A percentile compares a stretch with the other conserved stretches of the same genome.
These are phyloP conservation scores for Rachicladosporium sp. DNA, from an alignment of 2,329 filamentous ascomycete genomes.

Conservation along the genomic window DNA sequence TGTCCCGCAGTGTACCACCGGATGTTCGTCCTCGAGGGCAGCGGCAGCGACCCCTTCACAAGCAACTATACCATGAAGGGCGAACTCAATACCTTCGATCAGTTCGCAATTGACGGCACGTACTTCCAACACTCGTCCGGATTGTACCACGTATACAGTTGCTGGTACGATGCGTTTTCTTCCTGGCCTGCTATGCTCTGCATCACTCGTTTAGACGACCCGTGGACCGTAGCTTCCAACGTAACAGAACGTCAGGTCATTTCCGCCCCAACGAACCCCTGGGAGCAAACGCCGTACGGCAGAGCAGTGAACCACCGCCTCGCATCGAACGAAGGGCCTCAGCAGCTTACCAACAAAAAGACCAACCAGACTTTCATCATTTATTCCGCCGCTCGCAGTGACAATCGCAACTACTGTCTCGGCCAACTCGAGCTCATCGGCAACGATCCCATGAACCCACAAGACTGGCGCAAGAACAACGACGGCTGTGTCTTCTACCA, in stretches of 20 bases:
- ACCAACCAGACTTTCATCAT: constrained; percentile 39
- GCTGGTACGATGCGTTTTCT: constrained; percentile 32
- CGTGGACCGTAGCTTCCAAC: constrained; percentile 35
- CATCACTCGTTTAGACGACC: constrained; percentile 38
- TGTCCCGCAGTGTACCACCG: constrained; percentile 40
- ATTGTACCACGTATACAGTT: constrained; percentile 31
- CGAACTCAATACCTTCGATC: constrained; percentile 38
- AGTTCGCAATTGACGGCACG: constrained; percentile 43
- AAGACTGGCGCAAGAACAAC: constrained; percentile 37
- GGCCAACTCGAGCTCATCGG: constrained; percentile 39
- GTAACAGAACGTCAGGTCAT: constrained; percentile 37
- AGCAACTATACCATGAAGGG: constrained; percentile 33
- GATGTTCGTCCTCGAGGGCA: constrained; percentile 38
- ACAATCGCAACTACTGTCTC: constrained; percentile 42
- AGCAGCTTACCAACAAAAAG: constrained; percentile 36
- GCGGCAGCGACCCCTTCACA: constrained; percentile 32
- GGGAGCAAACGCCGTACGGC: constrained; percentile 41
- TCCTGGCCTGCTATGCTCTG: constrained; percentile 42
- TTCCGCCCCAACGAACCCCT: constrained; percentile 34
- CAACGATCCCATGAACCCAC: constrained; percentile 36
- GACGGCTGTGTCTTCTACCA: constrained; percentile 39
- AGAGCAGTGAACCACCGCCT: constrained; percentile 35
- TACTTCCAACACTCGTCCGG: constrained; percentile 35
- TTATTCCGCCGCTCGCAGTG: constrained; percentile 37
- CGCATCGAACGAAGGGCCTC: constrained; percentile 38